Percentiles rank a stretch among this genome's conserved stretches.
Evolutionary conservation across 2,329 filamentous ascomycete genomes (phyloP).

Genomic region (Neopestalotiopsis sp.): DNA sequence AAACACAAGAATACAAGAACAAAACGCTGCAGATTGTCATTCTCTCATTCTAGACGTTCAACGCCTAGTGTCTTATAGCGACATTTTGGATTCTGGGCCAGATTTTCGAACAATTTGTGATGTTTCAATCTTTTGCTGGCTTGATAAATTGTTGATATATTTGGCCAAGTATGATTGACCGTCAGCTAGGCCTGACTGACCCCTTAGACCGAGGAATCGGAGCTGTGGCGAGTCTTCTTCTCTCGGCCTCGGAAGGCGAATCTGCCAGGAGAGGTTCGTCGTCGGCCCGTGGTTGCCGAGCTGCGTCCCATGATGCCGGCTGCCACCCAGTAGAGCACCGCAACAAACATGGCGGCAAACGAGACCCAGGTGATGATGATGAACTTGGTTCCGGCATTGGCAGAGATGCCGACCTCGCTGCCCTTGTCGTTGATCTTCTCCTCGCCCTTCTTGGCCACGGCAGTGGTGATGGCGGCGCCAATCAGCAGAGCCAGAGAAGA

Average conservation of each 20-base stretch:
- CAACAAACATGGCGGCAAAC: slow-evolving; percentile 47
- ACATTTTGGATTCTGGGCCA: background rate
- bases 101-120: background rate
- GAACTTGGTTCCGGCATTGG: slow-evolving; percentile 48
- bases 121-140: background rate
- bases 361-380: slow-evolving; percentile 52
- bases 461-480: slow-evolving; percentile 49
- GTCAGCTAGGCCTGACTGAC: background rate
- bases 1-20: background rate
- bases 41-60: background rate
- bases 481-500: slow-evolving; percentile 44
- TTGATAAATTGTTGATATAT: background rate
- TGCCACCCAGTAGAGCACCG: slow-evolving; percentile 45
- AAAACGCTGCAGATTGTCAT: background rate
- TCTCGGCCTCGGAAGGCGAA: background rate
- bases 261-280: background rate
- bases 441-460: slow-evolving; percentile 45
- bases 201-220: background rate
- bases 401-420: slow-evolving; percentile 49
- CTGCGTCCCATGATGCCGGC: slow-evolving; percentile 11
- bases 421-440: slow-evolving; percentile 48
- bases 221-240: slow-evolving; percentile 5
- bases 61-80: background rate
- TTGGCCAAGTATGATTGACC: background rate
- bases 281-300: background rate